Evolutionary conservation across 345 rosid genomes (phyloP).

Genomic region (Boechera retrofracta): DNA sequence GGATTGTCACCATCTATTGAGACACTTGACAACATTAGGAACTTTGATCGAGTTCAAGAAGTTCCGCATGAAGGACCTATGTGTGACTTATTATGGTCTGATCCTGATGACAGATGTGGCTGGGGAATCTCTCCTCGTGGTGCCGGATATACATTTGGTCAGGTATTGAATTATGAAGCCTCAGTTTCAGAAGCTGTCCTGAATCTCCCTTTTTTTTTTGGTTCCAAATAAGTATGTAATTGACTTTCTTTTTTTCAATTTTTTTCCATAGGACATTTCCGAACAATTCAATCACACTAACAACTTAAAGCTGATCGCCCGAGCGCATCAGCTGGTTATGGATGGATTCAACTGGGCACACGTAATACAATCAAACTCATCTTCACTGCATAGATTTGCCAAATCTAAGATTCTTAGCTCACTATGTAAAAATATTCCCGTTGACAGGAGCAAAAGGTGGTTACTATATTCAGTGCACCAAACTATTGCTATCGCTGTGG

Average conservation of each 20-base stretch:
- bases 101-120: conserved; percentile 97
- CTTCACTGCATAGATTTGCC: conserved; percentile 1
- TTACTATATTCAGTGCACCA: conserved; percentile 96
- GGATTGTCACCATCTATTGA: conserved; percentile 98
- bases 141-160: conserved; percentile 99
- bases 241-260: conserved; percentile 17
- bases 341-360: conserved; percentile 99
- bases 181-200: conserved; percentile 24
- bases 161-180: conserved; percentile 51
- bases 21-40: conserved; percentile 92
- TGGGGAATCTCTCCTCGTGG: conserved; percentile 99
- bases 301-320: conserved; percentile 85
- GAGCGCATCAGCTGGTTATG: conserved; percentile 99
- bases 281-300: conserved; percentile 96
- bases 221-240: conserved; percentile 2
- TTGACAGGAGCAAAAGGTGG: conserved; percentile 97
- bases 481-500: conserved; percentile 99
- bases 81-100: conserved; percentile 99
- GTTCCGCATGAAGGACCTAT: conserved; percentile 99
- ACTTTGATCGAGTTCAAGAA: conserved; percentile 96
- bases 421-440: conserved; percentile 25
- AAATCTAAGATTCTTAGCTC: conserved; percentile 16
- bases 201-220: not conserved
- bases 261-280: conserved; percentile 74
- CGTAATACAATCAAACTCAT: conserved; percentile 50